Evolutionary conservation across 306 rosid species (phyloP).

Genomic region (Medicago lupulina): DNA sequence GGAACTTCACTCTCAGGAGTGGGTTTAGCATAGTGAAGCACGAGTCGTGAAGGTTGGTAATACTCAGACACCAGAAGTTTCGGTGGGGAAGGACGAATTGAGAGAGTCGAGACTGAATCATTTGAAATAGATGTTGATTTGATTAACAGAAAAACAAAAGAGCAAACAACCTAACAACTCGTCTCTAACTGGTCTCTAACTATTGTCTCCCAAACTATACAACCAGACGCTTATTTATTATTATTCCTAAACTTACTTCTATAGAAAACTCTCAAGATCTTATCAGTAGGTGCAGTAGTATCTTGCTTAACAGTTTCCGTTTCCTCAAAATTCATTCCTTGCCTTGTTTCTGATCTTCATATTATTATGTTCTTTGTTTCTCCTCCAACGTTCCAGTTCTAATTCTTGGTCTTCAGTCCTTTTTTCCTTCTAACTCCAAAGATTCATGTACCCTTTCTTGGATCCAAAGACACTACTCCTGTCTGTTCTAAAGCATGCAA

Average conservation of each 20-base stretch:
- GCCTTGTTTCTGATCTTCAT: neutral
- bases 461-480: neutral
- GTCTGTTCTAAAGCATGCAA: too few relatives aligned
- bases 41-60: neutral
- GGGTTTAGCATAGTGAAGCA: neutral
- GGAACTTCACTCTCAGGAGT: neutral
- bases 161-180: neutral
- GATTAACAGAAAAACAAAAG: neutral
- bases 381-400: neutral
- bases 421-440: neutral
- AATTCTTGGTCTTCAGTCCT: neutral
- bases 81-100: neutral
- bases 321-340: neutral
- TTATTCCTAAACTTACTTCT: neutral
- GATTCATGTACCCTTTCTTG: neutral
- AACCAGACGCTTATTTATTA: neutral
- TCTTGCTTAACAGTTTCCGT: neutral
- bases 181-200: neutral
- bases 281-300: neutral
- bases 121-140: neutral
- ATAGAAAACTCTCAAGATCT: neutral
- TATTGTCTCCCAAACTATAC: neutral
- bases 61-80: neutral
- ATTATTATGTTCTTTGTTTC: neutral
- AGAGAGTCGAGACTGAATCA: neutral